Evolutionary conservation across 2,329 filamentous ascomycete species (phyloP).

Genomic region (Neonectria sp.): DNA sequence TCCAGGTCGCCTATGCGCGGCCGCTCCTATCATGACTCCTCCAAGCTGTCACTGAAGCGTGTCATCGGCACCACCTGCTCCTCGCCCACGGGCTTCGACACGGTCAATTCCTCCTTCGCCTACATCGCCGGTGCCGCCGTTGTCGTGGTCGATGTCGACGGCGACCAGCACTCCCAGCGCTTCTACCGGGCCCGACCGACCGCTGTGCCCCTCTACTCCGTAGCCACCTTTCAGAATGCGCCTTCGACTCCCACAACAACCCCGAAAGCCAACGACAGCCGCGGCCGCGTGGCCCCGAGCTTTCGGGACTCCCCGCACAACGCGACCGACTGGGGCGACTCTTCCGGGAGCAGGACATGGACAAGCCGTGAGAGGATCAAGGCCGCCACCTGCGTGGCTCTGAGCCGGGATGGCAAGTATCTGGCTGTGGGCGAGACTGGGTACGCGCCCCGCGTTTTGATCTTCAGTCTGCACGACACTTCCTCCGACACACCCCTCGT

Average conservation of each 20-base stretch:
- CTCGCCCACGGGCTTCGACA: constrained; percentile 89
- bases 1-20: constrained; percentile 74
- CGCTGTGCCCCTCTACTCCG: constrained; percentile 76
- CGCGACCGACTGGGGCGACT: constrained; percentile 72
- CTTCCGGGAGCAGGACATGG: constrained; percentile 79
- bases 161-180: constrained; percentile 79
- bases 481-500: constrained; percentile 87
- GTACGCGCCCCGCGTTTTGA: constrained; percentile 90
- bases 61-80: constrained; percentile 93
- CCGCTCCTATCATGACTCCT: constrained; percentile 65
- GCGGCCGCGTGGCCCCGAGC: constrained; percentile 66
- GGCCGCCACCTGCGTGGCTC: constrained; percentile 89
- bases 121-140: constrained; percentile 94
- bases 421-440: constrained; percentile 96
- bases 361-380: constrained; percentile 94
- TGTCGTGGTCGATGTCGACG: constrained; percentile 87
- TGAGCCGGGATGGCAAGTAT: constrained; percentile 89
- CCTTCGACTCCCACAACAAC: constrained; percentile 67
- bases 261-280: constrained; percentile 75
- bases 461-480: constrained; percentile 87
- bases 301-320: constrained; percentile 65
- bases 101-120: constrained; percentile 83
- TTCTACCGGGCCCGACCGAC: constrained; percentile 92
- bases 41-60: constrained; percentile 80
- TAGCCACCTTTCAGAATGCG: constrained; percentile 66